Percentiles rank a stretch among this genome's conserved stretches.
Conservation (phyloP, 2,329 filamentous ascomycete species). For the Drechslerella dactyloides region DNA sequence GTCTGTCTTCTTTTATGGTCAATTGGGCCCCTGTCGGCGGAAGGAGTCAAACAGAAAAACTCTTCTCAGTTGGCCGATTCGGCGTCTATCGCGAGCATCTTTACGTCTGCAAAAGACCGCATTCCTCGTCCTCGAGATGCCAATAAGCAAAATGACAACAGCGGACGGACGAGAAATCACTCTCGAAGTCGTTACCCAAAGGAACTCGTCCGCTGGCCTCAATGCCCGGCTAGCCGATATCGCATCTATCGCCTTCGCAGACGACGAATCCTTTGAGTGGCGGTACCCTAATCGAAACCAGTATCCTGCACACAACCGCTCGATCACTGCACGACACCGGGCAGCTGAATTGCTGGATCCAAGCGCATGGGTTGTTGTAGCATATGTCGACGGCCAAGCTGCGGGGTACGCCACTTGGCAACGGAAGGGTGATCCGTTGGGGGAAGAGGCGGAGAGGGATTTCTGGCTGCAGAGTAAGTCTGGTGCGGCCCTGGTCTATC, state of each 20-base stretch:
- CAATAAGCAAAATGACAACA: background rate
- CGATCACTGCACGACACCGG: slow-evolving; percentile 34
- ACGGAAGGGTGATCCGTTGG: slow-evolving; percentile 12
- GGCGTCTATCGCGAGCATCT: background rate
- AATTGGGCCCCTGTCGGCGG: background rate
- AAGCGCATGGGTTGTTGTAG: slow-evolving; percentile 34
- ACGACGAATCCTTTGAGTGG: slow-evolving; percentile 38
- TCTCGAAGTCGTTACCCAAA: slow-evolving; percentile 28
- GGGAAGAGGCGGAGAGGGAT: slow-evolving; percentile 20
- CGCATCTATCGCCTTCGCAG: slow-evolving; percentile 14
- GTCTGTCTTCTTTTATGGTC: background rate
- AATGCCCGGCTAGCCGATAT: slow-evolving; percentile 13
- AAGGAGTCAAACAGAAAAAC: slow-evolving; percentile 12
- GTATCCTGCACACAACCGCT: slow-evolving; percentile 22
- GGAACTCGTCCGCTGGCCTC: slow-evolving; percentile 12
- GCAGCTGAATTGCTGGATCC: slow-evolving; percentile 27
- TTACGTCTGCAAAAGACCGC: background rate
- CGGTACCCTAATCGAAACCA: slow-evolving; percentile 29
- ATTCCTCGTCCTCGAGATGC: background rate
- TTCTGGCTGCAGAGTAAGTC: slow-evolving; percentile 42
- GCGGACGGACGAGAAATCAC: background rate
- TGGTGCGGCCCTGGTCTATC: background rate
- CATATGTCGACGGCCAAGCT: slow-evolving; percentile 21
- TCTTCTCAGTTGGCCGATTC: background rate
- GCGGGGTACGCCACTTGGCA: slow-evolving; percentile 38